Evolutionary conservation across 2,329 filamentous ascomycete species (phyloP), one percentile per base, ranked within the genome.

Genomic region (Phaeosphaeria sp.): DNA sequence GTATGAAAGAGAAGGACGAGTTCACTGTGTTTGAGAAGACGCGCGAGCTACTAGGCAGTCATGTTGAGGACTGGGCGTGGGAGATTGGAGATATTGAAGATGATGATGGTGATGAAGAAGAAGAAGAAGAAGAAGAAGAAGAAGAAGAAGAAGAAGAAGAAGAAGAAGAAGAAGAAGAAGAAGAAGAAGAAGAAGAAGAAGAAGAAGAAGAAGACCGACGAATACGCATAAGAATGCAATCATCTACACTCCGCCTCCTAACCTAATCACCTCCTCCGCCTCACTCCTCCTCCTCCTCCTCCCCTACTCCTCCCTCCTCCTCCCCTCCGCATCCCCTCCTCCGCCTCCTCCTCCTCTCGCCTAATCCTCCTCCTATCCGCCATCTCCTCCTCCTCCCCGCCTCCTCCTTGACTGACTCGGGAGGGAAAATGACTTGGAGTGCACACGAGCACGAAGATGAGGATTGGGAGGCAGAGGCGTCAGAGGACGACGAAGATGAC

Each of bases 11-110:
- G 3, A 23, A 42, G 9, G 55, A 56, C 2, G 41, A 43, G 3
- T 65, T 62, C 25, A 39, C 55, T 10, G n/a, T 15, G 6, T 67
- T 56, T 43, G 43, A 57, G 17, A 53, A 33, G 23, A 6, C 46
- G 5, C n/a, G n/a, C 4, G 42, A 23, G 21, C 43, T 64, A 11
- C 27, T 50, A 2, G 55, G 55, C 1, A 57, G 56, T 2, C 43
- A 21, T 22, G 27, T 67, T 7, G 56, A 62, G 42, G 21, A 10
- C 0, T 30, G 59, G 54, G 62, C 58, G 9, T 41, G 33, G 27
- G 10, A 6, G 27, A 56, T 51, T 46, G 52, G 64, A 10, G 54
- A 66, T 27, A 46, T 62, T 39, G 46, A 53, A 2, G 59, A 63
- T 20, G 57, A 64, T 6, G 55, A 17, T 15, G 43, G 30, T 5